Conservation (phyloP, 257 asterid genomes). For the Lithospermum erythrorhizon region DNA sequence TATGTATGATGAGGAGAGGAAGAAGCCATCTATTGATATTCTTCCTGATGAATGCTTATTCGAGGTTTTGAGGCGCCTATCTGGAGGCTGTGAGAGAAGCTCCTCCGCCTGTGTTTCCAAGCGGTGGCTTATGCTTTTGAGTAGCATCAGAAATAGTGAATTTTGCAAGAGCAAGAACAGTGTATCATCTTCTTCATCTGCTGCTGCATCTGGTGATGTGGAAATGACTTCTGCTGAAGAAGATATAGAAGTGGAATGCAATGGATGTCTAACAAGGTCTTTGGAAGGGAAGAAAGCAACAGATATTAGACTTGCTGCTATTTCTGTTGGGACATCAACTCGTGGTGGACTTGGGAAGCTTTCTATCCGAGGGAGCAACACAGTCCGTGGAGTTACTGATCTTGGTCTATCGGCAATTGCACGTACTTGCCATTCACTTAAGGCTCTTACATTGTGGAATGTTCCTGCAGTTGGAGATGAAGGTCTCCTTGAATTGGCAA, state of each 20-base stretch:
- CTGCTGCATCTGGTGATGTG: slow-evolving; percentile 7
- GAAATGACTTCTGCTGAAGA: slow-evolving; percentile 27
- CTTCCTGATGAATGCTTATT: slow-evolving; percentile 87
- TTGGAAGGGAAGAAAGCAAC: slow-evolving; percentile 94
- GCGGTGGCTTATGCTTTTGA: slow-evolving; percentile 67
- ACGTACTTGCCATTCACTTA: slow-evolving; percentile 81
- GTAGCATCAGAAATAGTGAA: slow-evolving; percentile 49
- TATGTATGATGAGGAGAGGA: slow-evolving; percentile 18
- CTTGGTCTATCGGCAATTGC: slow-evolving; percentile 68
- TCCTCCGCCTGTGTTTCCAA: slow-evolving; percentile 77
- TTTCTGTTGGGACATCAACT: slow-evolving; percentile 76
- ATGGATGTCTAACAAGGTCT: slow-evolving; percentile 73
- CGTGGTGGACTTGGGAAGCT: slow-evolving; percentile 98
- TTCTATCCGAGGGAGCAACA: slow-evolving; percentile 56
- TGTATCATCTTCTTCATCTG: slow-evolving; percentile 10
- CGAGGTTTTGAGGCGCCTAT: slow-evolving; percentile 69
- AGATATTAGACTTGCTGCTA: slow-evolving; percentile 72
- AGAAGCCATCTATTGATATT: slow-evolving; percentile 46
- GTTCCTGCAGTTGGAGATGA: slow-evolving; percentile 61
- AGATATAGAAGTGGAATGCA: slow-evolving; percentile 51
- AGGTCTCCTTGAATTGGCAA: slow-evolving; percentile 67
- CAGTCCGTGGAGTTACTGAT: slow-evolving; percentile 48
- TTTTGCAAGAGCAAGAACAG: slow-evolving; percentile 28
- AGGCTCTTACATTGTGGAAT: slow-evolving; percentile 65
- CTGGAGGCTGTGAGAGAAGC: slow-evolving; percentile 64